phyloP scores from a whole-genome alignment of 495 filamentous ascomycete species.

The Neurospora terricola region DNA sequence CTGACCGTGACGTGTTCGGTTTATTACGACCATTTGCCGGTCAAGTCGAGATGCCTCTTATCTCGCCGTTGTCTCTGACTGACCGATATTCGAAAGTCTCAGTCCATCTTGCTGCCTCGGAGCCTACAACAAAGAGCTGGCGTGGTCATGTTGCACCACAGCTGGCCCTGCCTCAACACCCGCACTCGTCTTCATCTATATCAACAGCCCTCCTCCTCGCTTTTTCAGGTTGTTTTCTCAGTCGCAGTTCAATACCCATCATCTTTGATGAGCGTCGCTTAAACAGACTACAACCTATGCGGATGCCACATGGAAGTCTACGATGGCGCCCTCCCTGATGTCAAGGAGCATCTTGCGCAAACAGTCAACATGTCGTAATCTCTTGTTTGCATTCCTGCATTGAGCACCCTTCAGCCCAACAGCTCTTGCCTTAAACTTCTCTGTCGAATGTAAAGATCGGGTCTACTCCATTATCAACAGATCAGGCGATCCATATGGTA shows the following conservation, averaged over 20 bases:
- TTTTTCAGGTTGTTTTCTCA: background rate
- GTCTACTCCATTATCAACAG: no score
- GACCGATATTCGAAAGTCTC: background rate
- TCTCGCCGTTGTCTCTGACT: no score
- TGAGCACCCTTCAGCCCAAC: background rate
- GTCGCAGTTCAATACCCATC: background rate
- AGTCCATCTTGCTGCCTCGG: background rate
- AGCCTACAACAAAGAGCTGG: background rate
- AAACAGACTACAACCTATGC: accelerated
- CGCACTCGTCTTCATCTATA: background rate
- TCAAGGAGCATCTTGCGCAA: background rate
- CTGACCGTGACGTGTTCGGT: background rate
- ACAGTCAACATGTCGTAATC: background rate
- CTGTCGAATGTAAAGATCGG: no score
- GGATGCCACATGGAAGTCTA: background rate
- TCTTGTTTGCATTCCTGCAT: background rate
- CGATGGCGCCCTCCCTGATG: background rate
- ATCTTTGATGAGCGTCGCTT: background rate
- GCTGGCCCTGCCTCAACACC: background rate
- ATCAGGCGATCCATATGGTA: no score
- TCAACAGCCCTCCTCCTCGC: background rate
- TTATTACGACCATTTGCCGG: background rate
- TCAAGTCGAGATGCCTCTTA: background rate
- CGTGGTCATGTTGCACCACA: background rate
- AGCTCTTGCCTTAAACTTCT: background rate